Conservation (phyloP, 192 early-diverging fungal species). For the Phlyctochytrium planicorne region DNA sequence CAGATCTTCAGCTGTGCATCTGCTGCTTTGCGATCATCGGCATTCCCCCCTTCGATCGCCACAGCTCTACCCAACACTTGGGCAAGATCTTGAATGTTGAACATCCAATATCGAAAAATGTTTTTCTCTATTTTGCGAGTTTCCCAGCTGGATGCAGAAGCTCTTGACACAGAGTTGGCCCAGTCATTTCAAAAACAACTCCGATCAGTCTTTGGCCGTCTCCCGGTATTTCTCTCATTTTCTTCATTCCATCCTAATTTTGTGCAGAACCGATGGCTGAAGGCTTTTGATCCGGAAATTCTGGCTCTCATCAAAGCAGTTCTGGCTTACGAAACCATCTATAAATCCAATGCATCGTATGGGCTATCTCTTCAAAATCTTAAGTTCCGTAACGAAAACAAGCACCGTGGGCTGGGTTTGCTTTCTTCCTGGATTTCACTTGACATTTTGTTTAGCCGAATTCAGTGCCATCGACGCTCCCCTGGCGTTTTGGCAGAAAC, state of each 20-base stretch:
- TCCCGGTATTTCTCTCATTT: slow-evolving; percentile 45
- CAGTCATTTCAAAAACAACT: slow-evolving; percentile 77
- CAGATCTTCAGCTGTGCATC: slow-evolving; percentile 61
- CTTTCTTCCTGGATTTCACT: slow-evolving; percentile 3
- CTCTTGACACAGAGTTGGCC: slow-evolving; percentile 76
- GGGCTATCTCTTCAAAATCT: slow-evolving; percentile 84
- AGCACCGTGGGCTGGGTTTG: slow-evolving; percentile 58
- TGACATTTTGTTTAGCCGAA: slow-evolving; percentile 41
- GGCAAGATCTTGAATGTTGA: no score
- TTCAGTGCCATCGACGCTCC: slow-evolving; percentile 57
- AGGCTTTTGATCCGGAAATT: slow-evolving; percentile 72
- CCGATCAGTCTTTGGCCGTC: slow-evolving; percentile 64
- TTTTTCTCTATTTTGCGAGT: slow-evolving; percentile 74
- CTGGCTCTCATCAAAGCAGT: slow-evolving; percentile 62
- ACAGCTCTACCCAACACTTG: no score
- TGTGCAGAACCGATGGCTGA: slow-evolving; percentile 53
- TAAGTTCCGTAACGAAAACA: slow-evolving; percentile 69
- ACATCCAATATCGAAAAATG: no score
- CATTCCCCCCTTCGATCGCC: no score
- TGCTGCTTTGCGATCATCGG: slow-evolving; percentile 40
- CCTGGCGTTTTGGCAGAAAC: slow-evolving; percentile 58
- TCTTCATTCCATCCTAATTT: not conserved
- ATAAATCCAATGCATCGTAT: slow-evolving; percentile 73
- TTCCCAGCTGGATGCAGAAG: slow-evolving; percentile 79
- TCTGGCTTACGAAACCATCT: slow-evolving; percentile 75